These are phyloP conservation scores for Seiridium cupressi DNA, from an alignment of 2,329 filamentous ascomycete genomes.

Conservation along the genomic window DNA sequence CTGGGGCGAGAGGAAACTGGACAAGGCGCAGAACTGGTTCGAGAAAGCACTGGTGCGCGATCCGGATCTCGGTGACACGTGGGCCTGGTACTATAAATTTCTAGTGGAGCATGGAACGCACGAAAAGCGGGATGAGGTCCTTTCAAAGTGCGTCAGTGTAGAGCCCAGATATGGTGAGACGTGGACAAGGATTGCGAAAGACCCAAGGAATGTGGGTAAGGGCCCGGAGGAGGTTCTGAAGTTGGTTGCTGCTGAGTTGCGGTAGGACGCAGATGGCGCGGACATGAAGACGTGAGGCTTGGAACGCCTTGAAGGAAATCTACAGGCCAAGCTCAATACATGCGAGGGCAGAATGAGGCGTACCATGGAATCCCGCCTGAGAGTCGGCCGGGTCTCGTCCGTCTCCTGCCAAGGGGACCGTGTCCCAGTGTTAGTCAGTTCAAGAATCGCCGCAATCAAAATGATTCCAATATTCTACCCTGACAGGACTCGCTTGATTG, in stretches of 20 bases:
- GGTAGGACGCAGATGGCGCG: background rate
- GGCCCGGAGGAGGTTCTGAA: constrained; percentile 78
- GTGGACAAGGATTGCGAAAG: constrained; percentile 85
- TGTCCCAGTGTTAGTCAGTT: too few relatives aligned
- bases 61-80: constrained; percentile 83
- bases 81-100: constrained; percentile 99
- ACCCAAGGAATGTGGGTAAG: constrained; percentile 76
- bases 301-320: too few relatives aligned
- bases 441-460: too few relatives aligned
- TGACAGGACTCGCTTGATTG: too few relatives aligned
- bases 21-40: constrained; percentile 96
- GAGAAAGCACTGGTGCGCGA: constrained; percentile 91
- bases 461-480: too few relatives aligned
- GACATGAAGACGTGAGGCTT: too few relatives aligned
- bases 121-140: constrained; percentile 84
- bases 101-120: constrained; percentile 87
- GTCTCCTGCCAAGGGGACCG: too few relatives aligned
- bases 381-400: too few relatives aligned
- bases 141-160: constrained; percentile 75
- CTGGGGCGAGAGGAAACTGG: constrained; percentile 88
- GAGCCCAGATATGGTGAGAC: constrained; percentile 92
- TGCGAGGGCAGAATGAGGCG: too few relatives aligned
- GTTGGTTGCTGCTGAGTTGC: constrained; percentile 62
- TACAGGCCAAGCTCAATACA: too few relatives aligned
- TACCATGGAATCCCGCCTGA: too few relatives aligned